Base-by-base conservation (phyloP, 208 protist species). In the Acanthamoeba lenticulata region DNA sequence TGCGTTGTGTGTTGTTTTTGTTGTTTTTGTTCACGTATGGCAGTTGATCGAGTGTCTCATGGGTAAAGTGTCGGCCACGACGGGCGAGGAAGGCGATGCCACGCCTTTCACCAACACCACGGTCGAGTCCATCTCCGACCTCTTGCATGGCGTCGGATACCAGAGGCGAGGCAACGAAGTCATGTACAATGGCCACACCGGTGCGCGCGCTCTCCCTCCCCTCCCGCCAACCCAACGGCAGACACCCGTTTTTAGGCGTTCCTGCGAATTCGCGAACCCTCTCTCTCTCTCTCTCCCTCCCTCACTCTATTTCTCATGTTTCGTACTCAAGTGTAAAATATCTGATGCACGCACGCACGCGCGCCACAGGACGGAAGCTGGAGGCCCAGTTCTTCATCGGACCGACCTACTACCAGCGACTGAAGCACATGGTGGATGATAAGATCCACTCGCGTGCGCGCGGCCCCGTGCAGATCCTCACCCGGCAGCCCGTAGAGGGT, bases 391-490 rank as follows among this genome's bases (percentile, higher is more conserved):
- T 99, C 13, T 99, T 99, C 95, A 96, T 99, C 42, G 98, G 98
- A 5, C 99, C 99, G 27, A 99, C 98, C 9, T 99, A 99, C 97
- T 99, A 99, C 95, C 99, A 99, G 96, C 94, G 98, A 44, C 96
- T 99, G 0, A 99, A 99, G 97, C 99, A 99, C 94, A 99, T 99
- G 98, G 99, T 99, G 7, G 98, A 98, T 74, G 99, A 99, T 96
- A 99, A 99, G 96, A 97, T 97, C 55, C 96, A 97, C 90, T 94
- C 95, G 79, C 94, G 99, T 29, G 96, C 98, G 13, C 95, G 98
- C 49, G 99, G 99, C 38, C 98, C 98, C 38, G 86, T 98, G 4
- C 96, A 98, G 85, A 98, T 97, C 17, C 95, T 99, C 2, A 98
- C 98, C 36, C 95, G 98, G 36, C 99, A 99, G 96, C 99, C 99